Evolutionary conservation across 164 flowering plant genomes (phyloP).

Genomic region (Vitis rotundifolia): DNA sequence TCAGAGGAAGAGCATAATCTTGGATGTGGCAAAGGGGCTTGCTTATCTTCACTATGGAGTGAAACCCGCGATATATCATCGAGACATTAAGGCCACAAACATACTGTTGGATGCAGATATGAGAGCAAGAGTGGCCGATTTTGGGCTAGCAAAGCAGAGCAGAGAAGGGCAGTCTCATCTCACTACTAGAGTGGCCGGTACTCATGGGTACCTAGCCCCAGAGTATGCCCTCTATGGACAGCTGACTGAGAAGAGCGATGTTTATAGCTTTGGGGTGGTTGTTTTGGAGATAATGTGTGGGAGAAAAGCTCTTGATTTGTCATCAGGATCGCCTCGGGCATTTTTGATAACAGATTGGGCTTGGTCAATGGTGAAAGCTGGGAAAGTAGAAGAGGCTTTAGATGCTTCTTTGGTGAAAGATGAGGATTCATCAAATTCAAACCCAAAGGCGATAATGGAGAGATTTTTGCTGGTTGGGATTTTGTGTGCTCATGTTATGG

Average conservation of each 20-base stretch:
- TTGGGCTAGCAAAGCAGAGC: constrained; percentile 72
- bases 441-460: constrained; percentile 64
- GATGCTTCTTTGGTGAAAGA: constrained; percentile 46
- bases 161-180: constrained; percentile 85
- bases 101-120: constrained; percentile 70
- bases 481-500: constrained; percentile 90
- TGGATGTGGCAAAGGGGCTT: constrained; percentile 81
- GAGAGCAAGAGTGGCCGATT: constrained; percentile 83
- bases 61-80: constrained; percentile 74
- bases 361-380: constrained; percentile 69
- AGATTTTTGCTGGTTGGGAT: constrained; percentile 77
- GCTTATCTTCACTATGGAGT: constrained; percentile 85
- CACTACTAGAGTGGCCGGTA: constrained; percentile 83
- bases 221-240: constrained; percentile 88
- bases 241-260: constrained; percentile 86
- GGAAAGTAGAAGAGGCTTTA: constrained; percentile 49
- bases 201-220: constrained; percentile 87
- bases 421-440: constrained; percentile 26
- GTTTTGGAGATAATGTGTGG: constrained; percentile 79
- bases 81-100: constrained; percentile 81
- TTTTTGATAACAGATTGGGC: constrained; percentile 85
- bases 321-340: constrained; percentile 33
- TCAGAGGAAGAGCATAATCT: constrained; percentile 61
- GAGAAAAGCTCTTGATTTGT: constrained; percentile 73
- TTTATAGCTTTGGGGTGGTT: constrained; percentile 83